Base-by-base conservation (phyloP, 441 rosid species). In the Arabidopsis lyrata region DNA sequence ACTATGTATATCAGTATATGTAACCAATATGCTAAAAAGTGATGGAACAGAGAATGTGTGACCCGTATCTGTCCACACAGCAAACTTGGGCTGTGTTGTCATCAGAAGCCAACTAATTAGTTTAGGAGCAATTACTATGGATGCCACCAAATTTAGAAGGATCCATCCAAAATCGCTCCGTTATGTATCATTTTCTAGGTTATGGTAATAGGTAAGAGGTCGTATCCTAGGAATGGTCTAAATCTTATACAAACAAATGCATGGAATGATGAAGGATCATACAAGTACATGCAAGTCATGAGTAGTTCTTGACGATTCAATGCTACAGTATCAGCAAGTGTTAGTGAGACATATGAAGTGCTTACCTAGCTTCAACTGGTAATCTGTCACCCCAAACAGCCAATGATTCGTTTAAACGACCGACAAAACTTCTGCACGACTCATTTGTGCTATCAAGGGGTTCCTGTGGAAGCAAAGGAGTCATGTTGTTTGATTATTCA, bases 11-110 rank as follows among this genome's bases (percentile, higher is more conserved):
- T n/a, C n/a, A n/a, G n/a, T n/a, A n/a, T 0, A n/a, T 18, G 22
- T 38, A 55, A 68, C 48, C 66, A 38, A 50, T 48, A 63, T 39
- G 41, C 58, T 29, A 41, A 11, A 3, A 45, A 9, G 15, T 11
- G n/a, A 70, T 64, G 16, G 14, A 48, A 48, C n/a, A 70, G n/a
- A 31, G 35, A 42, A 65, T 64, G 31, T 42, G 70, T 27, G 49
- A 24, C 90, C 86, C 88, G 88, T 89, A 86, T 86, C 89, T 86
- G 88, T 88, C 95, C 89, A 87, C 92, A 87, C 84, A 80, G 81
- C 63, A 77, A 60, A 73, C 88, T 86, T 77, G 67, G 53, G 77
- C 81, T 77, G 80, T 87, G 92, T 80, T 77, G 93, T 89, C 95
- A 89, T 87, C 94, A 68, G 69, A 90, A 87, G 87, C 91, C 92